Base-by-base conservation (phyloP, 805 yeast genomes). In the Candida railenensis region DNA sequence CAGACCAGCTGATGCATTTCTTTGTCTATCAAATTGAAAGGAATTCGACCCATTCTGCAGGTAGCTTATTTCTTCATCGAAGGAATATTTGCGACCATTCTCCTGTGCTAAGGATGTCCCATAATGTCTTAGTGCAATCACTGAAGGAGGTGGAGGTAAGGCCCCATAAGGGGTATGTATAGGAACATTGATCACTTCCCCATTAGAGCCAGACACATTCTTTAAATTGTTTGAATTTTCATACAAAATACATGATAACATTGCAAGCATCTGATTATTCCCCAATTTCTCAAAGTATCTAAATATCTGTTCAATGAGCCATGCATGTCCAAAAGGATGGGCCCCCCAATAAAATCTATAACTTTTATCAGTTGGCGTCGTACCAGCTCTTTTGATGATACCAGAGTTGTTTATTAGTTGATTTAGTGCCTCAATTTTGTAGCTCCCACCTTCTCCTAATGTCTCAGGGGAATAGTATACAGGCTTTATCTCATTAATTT, bases 201-300 rank as follows among this genome's bases (percentile, higher is more conserved):
- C 52, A 41, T 56, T 50, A 8, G 58, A 46, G 15, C 51, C 51
- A 43, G 57, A 56, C n/a, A n/a, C n/a, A 15, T 49, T 53, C 16
- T 45, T 48, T 12, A 56, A 22, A 41, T 59, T 62, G 21, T 42
- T 45, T 12, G 55, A 39, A 53, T 73, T 76, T 56, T 73, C 87
- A 56, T 70, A 74, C 47, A 87, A 65, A 3, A 89, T 74, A 64
- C 96, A 88, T 3, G 92, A 80, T 53, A 90, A 64, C 89, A 88
- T 87, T 1, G 96, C 96, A 20, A 91, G 68, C 96, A 92, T 89
- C 62, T 92, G 97, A 22, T 89, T 65, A 56, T 92, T 85, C 1
- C 83, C 81, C 37, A 72, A 58, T 30, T 56, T 65, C 54, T 85
- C 94, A 58, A 83, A 89, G 54, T 84, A 83, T 1, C 62, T 58